Conservation (phyloP, 129 eudicot species). For the Centella asiatica region DNA sequence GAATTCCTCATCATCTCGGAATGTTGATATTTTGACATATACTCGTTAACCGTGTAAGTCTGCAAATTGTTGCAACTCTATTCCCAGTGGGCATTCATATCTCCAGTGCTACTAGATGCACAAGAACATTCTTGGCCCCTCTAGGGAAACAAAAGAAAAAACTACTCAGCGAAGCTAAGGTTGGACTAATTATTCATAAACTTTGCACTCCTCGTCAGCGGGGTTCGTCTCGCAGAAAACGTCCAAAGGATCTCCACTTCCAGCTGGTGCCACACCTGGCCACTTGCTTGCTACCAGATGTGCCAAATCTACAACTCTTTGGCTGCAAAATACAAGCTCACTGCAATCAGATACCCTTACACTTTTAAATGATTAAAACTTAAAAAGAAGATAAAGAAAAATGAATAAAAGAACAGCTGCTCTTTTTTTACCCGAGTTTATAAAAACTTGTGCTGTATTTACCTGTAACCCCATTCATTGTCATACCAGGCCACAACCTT, state of each 20-base stretch:
- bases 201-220: constrained; percentile 89
- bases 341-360: neutral
- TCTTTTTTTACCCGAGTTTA: too few species aligned
- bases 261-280: constrained; percentile 60
- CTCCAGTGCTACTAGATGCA: too few species aligned
- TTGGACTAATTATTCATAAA: constrained; percentile 46
- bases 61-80: too few species aligned
- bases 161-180: too few species aligned
- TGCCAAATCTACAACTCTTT: constrained; percentile 96
- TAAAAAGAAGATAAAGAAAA: too few species aligned
- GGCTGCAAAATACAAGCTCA: constrained; percentile 32
- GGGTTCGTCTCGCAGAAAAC: constrained; percentile 86
- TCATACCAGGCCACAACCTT: constrained; percentile 99
- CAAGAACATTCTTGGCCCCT: too few species aligned
- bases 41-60: too few species aligned
- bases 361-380: neutral
- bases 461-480: constrained; percentile 99
- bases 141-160: too few species aligned
- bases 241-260: constrained; percentile 89
- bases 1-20: too few species aligned
- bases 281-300: constrained; percentile 82
- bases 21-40: too few species aligned
- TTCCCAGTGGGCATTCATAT: too few species aligned
- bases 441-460: neutral
- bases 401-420: too few species aligned